Evolutionary conservation across 179 eudicot genomes (phyloP), one percentile per base, ranked within the genome.

Genomic region (Corrigiola litoralis): DNA sequence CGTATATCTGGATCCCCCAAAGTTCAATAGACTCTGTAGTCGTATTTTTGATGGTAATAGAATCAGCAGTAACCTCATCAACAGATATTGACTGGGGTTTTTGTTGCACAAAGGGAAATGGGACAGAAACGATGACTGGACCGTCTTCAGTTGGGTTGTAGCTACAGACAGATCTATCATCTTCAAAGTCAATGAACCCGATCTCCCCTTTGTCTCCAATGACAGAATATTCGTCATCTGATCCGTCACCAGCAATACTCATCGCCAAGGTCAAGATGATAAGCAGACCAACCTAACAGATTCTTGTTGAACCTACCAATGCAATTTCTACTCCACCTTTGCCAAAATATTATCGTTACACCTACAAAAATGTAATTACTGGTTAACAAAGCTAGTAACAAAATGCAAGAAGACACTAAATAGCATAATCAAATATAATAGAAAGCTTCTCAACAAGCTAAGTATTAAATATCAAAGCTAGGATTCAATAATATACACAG

Each of bases 141-240:
- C 89, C 88, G 69, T 94, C 95, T 27, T 83, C 86, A n/a, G 21
- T 34, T 27, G 86, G 88, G 60, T 81, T 72, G 66, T 90, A 87
- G 58, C 75, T 69, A 54, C 85, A 77, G 9, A 81, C 80, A 29
- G 94, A 84, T 46, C 28, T 80, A 57, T 85, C 84, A 63, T 82
- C 84, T 0, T 79, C 89, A 48, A 66, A 84, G 41, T 94, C 99
- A 21, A 94, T 75, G 54, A 82, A 84, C 0, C 91, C 91, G 13
- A 94, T 59, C 56, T 90, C 96, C 46, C 94, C 99, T 76, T 80
- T 90, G 66, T 90, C 97, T 45, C 73, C 82, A 40, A 94, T 88
- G 40, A 65, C 68, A 1, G 94, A 90, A 70, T 72, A 72, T 41
- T 84, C 90, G 11, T 84, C 97, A 66, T 80, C 95, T 4, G 73